These are phyloP conservation scores for Chenopodium formosanum DNA, from an alignment of 148 eudicot species.

Conservation along the genomic window DNA sequence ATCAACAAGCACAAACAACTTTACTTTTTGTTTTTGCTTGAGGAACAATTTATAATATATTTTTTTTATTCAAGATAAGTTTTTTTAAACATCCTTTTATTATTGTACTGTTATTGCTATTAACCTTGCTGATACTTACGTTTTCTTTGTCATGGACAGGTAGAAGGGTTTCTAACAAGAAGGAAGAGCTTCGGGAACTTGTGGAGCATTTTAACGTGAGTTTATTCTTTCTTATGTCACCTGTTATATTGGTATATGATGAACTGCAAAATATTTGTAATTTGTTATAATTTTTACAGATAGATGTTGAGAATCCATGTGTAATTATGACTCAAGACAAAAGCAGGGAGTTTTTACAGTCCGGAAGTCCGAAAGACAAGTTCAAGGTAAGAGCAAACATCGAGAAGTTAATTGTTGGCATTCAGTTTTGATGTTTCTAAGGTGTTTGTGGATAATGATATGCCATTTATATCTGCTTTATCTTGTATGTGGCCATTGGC, in stretches of 20 bases:
- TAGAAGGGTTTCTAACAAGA: slow-evolving; percentile 62
- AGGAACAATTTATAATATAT: background rate
- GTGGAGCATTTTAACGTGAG: slow-evolving; percentile 94
- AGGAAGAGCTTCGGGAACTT: slow-evolving; percentile 81
- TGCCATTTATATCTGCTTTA: background rate
- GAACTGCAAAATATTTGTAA: background rate
- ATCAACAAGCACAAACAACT: background rate
- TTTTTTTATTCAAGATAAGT: background rate
- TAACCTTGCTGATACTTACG: slow-evolving; percentile 6
- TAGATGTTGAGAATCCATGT: slow-evolving; percentile 99
- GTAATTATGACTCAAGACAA: slow-evolving; percentile 98
- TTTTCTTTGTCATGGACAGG: slow-evolving; percentile 45
- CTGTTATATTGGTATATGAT: background rate
- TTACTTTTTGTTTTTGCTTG: background rate
- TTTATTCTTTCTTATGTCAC: slow-evolving; percentile 10
- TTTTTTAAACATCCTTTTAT: background rate
- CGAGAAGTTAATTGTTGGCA: background rate
- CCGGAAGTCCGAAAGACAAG: slow-evolving; percentile 89
- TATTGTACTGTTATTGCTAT: background rate
- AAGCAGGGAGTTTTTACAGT: slow-evolving; percentile 97
- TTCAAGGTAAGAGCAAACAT: slow-evolving; percentile 58
- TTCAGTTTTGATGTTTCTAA: background rate
- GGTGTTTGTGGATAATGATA: background rate
- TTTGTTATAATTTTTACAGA: slow-evolving; percentile 45
- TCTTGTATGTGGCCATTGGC: background rate